phyloP scores from a whole-genome alignment of 768 basidiomycete species.

The Boletus insuetus region DNA sequence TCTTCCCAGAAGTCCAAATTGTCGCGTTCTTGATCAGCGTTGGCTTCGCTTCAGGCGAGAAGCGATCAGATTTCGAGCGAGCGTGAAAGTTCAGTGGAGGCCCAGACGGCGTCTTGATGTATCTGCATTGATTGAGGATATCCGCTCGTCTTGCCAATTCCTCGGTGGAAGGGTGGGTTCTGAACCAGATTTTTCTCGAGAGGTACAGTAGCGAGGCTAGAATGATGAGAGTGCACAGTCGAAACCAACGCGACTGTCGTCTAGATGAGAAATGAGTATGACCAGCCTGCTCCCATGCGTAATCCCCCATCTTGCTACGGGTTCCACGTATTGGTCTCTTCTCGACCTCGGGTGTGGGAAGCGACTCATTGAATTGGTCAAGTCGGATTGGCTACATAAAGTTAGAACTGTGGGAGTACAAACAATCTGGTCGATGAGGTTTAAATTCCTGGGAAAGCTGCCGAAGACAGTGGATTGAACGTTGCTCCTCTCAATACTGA shows the following conservation, averaged over 20 bases:
- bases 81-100: conserved; percentile 45
- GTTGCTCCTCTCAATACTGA: too few species aligned
- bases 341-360: too few species aligned
- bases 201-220: conserved; percentile 5
- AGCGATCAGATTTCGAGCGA: conserved; percentile 62
- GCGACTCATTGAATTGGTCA: too few species aligned
- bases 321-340: too few species aligned
- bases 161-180: background rate
- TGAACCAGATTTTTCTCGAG: background rate
- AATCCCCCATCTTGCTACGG: background rate
- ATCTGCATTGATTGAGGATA: conserved; percentile 43
- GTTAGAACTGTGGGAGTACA: too few species aligned
- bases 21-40: conserved; percentile 70
- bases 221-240: conserved; percentile 7
- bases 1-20: conserved; percentile 77
- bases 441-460: too few species aligned
- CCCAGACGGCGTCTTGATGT: conserved; percentile 40
- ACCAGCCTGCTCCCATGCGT: background rate
- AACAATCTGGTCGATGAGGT: too few species aligned
- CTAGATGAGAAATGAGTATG: background rate
- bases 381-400: too few species aligned
- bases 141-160: conserved; percentile 16
- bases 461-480: too few species aligned
- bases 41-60: conserved; percentile 58
- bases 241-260: background rate